Base-by-base conservation (phyloP, 2,329 filamentous ascomycete species). In the Fusarium albidum region DNA sequence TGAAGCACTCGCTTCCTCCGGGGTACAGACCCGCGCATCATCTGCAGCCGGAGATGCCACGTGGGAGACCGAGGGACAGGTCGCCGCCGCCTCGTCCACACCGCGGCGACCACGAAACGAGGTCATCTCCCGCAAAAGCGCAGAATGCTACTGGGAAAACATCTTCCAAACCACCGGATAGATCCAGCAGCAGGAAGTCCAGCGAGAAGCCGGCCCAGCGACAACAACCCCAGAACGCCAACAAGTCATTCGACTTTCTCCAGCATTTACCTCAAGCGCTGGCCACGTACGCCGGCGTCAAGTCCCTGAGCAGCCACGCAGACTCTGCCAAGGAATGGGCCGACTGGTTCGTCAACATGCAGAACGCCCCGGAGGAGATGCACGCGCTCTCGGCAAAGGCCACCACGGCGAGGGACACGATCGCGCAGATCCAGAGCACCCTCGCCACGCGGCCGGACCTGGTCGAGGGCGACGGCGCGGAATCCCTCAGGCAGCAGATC, bases 241-340 rank as follows among this genome's bases (percentile, higher is more conserved):
- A 48, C 32, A 50, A 58, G 12, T 32, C 34, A 3, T 39, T 42
- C 1, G 47, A 59, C 7, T 59, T 70, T 2, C 44, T 65, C 17
- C 51, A 59, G 6, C 57, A 67, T 3, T 59, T 71, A 15, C 67
- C 69, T 0, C 52, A 60, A 14, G 62, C 65, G 0, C 45, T 72
- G 0, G 65, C 59, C 0, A 66, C 70, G 2, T 69, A 70, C 32
- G 61, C 64, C 1, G 63, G 68, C 3, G 49, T 71, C 9, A 59
- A 69, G 5, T 57, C 60, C 0, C 47, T 71, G 1, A 58, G 61
- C 1, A 61, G 68, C 1, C 65, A 71, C 10, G 70, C 68, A 1
- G 68, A 71, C 37, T 68, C 63, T 4, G 70, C 69, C 17, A 71
- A 71, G 49, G 69, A 72, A 26, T 72, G 70, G 70, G 61, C 65